Conservation (phyloP, 2,329 filamentous ascomycete species). For the Lasiodiplodia theobromae region DNA sequence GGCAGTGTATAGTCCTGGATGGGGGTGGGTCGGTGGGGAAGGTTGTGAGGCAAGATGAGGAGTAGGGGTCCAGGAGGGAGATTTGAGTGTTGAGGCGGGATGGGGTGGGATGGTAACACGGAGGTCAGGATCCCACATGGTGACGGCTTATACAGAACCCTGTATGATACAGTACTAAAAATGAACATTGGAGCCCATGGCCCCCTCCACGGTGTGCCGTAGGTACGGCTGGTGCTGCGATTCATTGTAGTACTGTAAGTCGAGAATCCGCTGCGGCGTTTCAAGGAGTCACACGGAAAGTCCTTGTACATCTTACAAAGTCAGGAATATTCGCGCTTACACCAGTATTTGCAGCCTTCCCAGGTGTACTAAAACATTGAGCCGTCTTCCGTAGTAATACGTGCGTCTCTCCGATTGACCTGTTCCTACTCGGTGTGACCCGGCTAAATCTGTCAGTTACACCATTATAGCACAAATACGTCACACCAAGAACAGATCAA, state of each 20-base stretch:
- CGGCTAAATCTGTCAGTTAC: neutral
- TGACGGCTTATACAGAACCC: no score
- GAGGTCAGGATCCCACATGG: no score
- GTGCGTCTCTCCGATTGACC: neutral
- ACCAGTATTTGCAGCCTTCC: neutral
- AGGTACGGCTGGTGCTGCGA: no score
- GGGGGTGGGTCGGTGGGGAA: slow-evolving; percentile 1
- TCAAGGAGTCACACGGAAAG: neutral
- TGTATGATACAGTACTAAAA: no score
- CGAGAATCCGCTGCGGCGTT: neutral
- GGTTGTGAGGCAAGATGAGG: neutral
- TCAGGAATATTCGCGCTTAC: neutral
- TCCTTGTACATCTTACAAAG: neutral
- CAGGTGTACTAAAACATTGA: neutral
- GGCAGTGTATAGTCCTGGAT: slow-evolving; percentile 9
- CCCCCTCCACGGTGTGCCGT: no score
- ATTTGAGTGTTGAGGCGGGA: no score
- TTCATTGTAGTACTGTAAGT: no score
- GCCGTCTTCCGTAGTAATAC: neutral
- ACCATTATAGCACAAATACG: neutral
- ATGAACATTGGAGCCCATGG: no score
- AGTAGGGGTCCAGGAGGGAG: neutral
- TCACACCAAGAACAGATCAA: neutral
- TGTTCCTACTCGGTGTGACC: neutral
- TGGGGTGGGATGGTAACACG: no score